phyloP scores from a whole-genome alignment of 352 stramenopile genomes.

The Phytophthora crassamura region DNA sequence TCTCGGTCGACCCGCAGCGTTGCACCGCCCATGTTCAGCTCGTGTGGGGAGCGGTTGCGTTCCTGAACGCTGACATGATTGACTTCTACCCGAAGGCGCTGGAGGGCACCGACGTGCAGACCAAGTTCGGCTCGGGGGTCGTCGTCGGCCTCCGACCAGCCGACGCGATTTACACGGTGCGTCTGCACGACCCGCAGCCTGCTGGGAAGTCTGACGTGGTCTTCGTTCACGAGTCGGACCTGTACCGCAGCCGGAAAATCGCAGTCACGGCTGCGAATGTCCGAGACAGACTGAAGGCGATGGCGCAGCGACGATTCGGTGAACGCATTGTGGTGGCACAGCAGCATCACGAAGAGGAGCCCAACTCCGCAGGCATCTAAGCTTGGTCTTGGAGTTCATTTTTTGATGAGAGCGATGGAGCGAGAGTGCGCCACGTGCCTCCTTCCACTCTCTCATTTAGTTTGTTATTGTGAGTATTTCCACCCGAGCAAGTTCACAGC shows the following conservation, averaged over 20 bases:
- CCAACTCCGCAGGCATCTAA: constrained; percentile 63
- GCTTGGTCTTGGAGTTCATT: constrained; percentile 26
- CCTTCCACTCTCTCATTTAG: constrained; percentile 13
- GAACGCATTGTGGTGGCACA: constrained; percentile 52
- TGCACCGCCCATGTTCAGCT: constrained; percentile 69
- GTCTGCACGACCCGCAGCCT: constrained; percentile 51
- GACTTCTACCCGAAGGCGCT: constrained; percentile 77
- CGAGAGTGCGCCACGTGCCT: constrained; percentile 5
- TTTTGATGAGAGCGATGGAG: constrained; percentile 33
- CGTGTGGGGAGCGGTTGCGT: constrained; percentile 65
- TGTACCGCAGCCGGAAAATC: constrained; percentile 52
- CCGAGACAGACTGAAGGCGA: constrained; percentile 53
- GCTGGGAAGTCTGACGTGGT: constrained; percentile 64
- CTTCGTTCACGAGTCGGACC: constrained; percentile 77
- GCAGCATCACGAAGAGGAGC: constrained; percentile 50
- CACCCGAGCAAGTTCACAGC: constrained; percentile 28
- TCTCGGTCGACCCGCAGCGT: constrained; percentile 56
- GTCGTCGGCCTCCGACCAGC: constrained; percentile 68
- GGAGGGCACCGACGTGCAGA: constrained; percentile 75
- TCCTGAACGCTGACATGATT: constrained; percentile 65
- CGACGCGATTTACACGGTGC: constrained; percentile 84
- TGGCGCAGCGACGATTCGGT: constrained; percentile 47
- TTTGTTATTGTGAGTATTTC: constrained; percentile 49
- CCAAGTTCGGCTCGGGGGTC: constrained; percentile 74
- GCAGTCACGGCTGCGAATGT: constrained; percentile 59